Evolutionary conservation across 352 stramenopile genomes (phyloP), one percentile per base, ranked within the genome.

Genomic region (Discostella stelligera): DNA sequence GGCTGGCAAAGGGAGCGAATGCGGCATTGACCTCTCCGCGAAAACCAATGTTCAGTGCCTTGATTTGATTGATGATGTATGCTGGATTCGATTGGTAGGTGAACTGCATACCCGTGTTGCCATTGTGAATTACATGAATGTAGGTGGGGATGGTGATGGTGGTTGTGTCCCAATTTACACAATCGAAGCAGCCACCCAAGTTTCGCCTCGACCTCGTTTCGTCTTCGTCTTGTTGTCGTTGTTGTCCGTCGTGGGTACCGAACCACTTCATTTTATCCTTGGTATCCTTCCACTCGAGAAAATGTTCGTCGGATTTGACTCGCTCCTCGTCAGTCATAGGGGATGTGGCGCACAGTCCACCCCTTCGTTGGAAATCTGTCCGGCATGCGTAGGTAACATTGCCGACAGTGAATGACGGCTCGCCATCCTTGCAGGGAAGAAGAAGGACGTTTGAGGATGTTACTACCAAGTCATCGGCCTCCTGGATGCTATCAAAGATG

Each of bases 71-170:
- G 14, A 50, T 0, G 21, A 69, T 69, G 25, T 69, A 69, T 11
- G 25, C 0, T 11, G 44, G 44, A 41, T 69, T 49, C 0, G 25
- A 18, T 20, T 48, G 23, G 46, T 59, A 69, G 23, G 20, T 32
- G 25, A 56, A 69, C 44, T 60, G 13, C 2, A 27, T 58, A 10
- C 61, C 61, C 3, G 20, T 58, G 3, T 20, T 25, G 7, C 61
- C 61, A 60, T 59, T 23, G 44, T 59, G 44, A 1, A 69, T 59
- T 0, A 69, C 48, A 27, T 69, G 61, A 21, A 69, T 56, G 13
- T 69, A 56, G 14, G 50, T 56, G 7, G 61, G 61, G 7, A 69
- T 30, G 44, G 61, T 69, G 7, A 69, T 69, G 44, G 54, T 44
- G 27, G 27, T 10, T 23, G n/a, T 27, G 6, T 46, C 27, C 61